These are phyloP conservation scores for Acacia concinna DNA, from an alignment of 331 rosid genomes.

Conservation along the genomic window DNA sequence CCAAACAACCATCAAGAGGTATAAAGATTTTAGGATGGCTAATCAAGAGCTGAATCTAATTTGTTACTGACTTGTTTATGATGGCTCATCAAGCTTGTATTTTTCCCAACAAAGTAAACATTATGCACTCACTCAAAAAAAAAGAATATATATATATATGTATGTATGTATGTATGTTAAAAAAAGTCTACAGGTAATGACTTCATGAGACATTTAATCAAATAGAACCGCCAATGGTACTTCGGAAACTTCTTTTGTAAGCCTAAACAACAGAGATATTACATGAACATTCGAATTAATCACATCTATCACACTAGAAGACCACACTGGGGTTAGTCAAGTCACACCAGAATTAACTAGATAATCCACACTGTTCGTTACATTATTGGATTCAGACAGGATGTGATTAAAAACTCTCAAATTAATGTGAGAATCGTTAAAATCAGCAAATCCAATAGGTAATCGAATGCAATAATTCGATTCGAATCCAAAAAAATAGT, in stretches of 20 bases:
- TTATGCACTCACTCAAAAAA: background rate
- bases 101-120: slow-evolving; percentile 8
- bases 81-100: background rate
- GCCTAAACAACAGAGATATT: background rate
- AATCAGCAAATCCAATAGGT: background rate
- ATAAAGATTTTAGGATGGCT: background rate
- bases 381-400: background rate
- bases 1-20: slow-evolving; percentile 18
- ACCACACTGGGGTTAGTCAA: background rate
- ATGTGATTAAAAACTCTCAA: background rate
- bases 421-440: background rate
- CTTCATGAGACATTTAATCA: background rate
- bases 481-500: background rate
- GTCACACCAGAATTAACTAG: background rate
- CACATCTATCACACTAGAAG: background rate
- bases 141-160: no score
- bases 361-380: background rate
- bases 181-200: background rate
- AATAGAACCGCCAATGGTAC: slow-evolving; percentile 3
- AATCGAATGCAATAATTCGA: background rate
- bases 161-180: no score
- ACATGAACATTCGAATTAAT: slow-evolving; percentile 13
- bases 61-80: background rate
- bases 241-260: background rate
- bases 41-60: no score